These are phyloP conservation scores for Camellia oleifera DNA, from an alignment of 179 eudicot genomes.

Conservation along the genomic window DNA sequence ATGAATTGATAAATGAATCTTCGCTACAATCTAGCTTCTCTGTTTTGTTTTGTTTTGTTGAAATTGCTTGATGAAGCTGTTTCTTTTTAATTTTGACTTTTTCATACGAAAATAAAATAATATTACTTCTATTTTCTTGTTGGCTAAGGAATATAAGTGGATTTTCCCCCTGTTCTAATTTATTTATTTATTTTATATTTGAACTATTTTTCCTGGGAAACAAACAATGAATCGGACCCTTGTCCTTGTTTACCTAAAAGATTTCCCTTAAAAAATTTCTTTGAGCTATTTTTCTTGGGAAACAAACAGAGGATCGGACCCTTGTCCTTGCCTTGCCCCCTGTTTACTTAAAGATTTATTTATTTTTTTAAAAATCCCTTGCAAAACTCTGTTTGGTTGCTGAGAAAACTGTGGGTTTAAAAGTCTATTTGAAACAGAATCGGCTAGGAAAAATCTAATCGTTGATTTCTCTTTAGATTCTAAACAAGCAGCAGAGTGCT, in stretches of 20 bases:
- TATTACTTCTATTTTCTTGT: background rate
- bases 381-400: background rate
- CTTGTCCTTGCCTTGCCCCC: background rate
- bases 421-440: background rate
- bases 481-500: too few species aligned
- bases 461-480: background rate
- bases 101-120: background rate
- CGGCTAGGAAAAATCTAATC: background rate
- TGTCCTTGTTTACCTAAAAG: too few species aligned
- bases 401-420: background rate
- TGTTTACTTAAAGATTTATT: background rate
- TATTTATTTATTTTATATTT: background rate
- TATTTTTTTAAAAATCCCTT: background rate
- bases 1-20: background rate
- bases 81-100: background rate
- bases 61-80: too few species aligned
- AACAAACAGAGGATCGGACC: background rate
- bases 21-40: background rate
- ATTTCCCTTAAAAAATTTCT: background rate
- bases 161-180: background rate
- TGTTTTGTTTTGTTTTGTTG: background rate
- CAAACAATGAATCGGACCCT: background rate
- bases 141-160: background rate
- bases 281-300: background rate
- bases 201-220: constrained; percentile 4